A percentile compares a stretch with the other conserved stretches of the same genome.
These are phyloP conservation scores for Penicillium ucsense DNA, from an alignment of 495 filamentous ascomycete genomes.

Conservation along the genomic window DNA sequence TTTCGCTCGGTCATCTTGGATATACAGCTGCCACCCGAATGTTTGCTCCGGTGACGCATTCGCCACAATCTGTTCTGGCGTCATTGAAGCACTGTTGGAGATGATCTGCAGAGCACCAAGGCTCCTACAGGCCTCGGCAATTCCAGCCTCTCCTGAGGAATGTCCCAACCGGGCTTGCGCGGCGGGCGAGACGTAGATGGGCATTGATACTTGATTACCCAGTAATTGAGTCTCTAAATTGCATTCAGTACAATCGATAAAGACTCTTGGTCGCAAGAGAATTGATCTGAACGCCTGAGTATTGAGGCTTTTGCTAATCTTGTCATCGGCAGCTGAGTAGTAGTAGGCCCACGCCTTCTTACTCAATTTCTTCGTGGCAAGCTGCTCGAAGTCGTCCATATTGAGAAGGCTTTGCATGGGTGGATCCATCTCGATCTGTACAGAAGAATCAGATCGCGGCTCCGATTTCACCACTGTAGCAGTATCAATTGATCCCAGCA, in stretches of 20 bases:
- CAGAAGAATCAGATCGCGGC: not conserved
- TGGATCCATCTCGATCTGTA: constrained; percentile 15
- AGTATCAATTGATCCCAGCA: constrained; percentile 61
- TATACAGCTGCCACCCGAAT: constrained; percentile 90
- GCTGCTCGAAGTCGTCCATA: constrained; percentile 55
- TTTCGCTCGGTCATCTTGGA: constrained; percentile 68
- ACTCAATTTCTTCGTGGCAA: constrained; percentile 61
- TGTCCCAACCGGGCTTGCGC: constrained; percentile 87
- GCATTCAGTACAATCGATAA: constrained; percentile 67
- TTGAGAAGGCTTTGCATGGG: constrained; percentile 65
- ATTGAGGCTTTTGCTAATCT: constrained; percentile 67
- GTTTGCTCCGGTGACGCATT: constrained; percentile 54
- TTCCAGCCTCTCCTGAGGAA: constrained; percentile 78
- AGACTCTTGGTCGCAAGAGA: constrained; percentile 74
- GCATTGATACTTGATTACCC: constrained; percentile 56
- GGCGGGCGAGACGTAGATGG: constrained; percentile 77
- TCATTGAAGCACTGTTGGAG: constrained; percentile 79
- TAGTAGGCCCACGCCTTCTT: constrained; percentile 89
- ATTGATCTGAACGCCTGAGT: constrained; percentile 67
- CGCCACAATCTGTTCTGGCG: constrained; percentile 74
- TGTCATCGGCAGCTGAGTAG: constrained; percentile 77
- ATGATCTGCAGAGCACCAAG: constrained; percentile 75
- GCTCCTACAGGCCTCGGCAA: constrained; percentile 62
- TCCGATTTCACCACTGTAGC: not conserved
- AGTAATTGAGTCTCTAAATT: constrained; percentile 59